Conservation (phyloP, 2,329 filamentous ascomycete species). For the Epichloe gansuensis region DNA sequence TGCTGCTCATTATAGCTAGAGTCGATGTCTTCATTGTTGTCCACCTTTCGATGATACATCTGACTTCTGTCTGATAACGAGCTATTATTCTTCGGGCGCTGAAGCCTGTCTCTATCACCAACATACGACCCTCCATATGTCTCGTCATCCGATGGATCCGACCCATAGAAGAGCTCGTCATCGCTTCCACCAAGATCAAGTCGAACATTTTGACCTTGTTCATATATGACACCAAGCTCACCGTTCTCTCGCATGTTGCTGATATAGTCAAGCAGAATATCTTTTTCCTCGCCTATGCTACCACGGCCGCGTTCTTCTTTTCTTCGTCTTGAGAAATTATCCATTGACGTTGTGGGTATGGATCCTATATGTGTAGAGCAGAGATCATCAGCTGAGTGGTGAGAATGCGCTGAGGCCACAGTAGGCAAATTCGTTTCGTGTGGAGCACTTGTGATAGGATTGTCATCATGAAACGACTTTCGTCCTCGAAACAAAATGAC, state of each 20-base stretch:
- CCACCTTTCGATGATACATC: background rate
- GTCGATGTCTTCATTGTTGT: background rate
- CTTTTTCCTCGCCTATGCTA: slow-evolving; percentile 26
- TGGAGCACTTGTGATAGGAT: background rate
- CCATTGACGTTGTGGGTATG: background rate
- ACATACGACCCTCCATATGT: background rate
- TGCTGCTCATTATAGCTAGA: slow-evolving; percentile 12
- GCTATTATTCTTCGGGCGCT: background rate
- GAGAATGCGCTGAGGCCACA: background rate
- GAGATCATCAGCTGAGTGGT: background rate
- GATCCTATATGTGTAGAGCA: background rate
- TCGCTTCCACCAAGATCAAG: slow-evolving; percentile 18
- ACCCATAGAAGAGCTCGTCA: slow-evolving; percentile 6
- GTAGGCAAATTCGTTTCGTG: background rate
- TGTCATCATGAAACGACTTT: slow-evolving; percentile 12
- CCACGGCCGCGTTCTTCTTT: background rate
- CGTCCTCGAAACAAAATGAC: slow-evolving; percentile 55
- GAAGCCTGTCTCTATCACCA: background rate
- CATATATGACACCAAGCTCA: slow-evolving; percentile 46
- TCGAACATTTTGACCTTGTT: slow-evolving; percentile 42
- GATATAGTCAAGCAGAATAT: slow-evolving; percentile 57
- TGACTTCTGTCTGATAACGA: background rate
- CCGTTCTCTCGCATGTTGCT: slow-evolving; percentile 45
- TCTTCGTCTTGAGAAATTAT: background rate
- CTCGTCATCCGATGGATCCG: background rate